Percentiles rank a stretch among this genome's conserved stretches.
These are phyloP conservation scores for Nitzschia sp. DNA, from an alignment of 108 stramenopile species.

Conservation along the genomic window DNA sequence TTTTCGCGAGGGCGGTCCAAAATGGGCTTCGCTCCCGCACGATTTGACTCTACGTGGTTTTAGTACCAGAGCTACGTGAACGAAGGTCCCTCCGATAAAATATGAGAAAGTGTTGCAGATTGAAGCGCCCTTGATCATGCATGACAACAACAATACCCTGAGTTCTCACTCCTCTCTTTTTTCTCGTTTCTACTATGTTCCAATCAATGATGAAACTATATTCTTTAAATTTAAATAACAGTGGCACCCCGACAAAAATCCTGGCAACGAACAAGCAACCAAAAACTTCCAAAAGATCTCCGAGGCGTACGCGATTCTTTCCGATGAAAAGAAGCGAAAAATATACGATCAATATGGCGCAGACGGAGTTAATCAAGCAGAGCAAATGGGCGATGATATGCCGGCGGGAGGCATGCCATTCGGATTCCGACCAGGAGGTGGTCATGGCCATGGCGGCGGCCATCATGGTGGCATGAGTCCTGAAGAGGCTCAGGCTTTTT, in stretches of 20 bases:
- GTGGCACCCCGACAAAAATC: constrained; percentile 92
- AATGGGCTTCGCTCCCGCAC: neutral
- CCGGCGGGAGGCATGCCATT: constrained; percentile 45
- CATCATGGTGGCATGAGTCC: constrained; percentile 75
- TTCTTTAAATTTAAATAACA: constrained; percentile 15
- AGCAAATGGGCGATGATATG: constrained; percentile 55
- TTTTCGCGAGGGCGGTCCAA: neutral
- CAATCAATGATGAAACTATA: neutral
- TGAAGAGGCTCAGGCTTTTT: constrained; percentile 78
- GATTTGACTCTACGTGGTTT: neutral
- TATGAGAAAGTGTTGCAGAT: neutral
- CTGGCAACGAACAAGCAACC: constrained; percentile 79
- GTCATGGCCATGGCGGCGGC: constrained; percentile 50
- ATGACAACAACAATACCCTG: neutral
- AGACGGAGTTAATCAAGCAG: constrained; percentile 68
- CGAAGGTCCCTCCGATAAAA: neutral
- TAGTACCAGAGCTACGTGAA: constrained; percentile 1
- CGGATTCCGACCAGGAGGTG: constrained; percentile 42
- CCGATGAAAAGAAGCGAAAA: constrained; percentile 80
- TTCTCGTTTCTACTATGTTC: constrained; percentile 14
- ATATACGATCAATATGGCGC: constrained; percentile 84
- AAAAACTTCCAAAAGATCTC: constrained; percentile 88
- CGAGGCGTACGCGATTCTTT: constrained; percentile 81
- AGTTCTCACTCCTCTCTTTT: neutral
- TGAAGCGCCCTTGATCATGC: neutral